A percentile compares a stretch with the other conserved stretches of the same genome.
phyloP scores from a whole-genome alignment of 129 eudicot genomes.

The Kitagawia praeruptora region DNA sequence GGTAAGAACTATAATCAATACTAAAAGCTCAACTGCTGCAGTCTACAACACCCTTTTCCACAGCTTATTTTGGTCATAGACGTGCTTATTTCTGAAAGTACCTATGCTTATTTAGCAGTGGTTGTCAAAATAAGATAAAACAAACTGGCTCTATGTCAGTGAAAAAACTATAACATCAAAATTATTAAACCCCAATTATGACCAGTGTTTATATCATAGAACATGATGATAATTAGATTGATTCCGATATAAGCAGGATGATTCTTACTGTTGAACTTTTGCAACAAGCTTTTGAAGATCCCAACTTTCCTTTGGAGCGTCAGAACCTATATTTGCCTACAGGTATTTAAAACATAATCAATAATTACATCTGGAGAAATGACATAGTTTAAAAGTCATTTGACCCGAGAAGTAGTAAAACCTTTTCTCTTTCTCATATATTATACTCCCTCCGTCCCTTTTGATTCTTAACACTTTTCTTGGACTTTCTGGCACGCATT shows the following conservation, averaged over 20 bases:
- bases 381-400: not conserved
- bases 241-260: conserved; percentile 12
- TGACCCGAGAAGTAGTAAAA: not conserved
- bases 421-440: not conserved
- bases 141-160: not conserved
- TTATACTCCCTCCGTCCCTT: no score
- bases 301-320: conserved; percentile 95
- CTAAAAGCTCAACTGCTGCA: not conserved
- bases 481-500: no score
- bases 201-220: not conserved
- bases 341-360: conserved; percentile 1
- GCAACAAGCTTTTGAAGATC: conserved; percentile 85
- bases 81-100: not conserved
- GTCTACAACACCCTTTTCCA: not conserved
- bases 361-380: conserved; percentile 4
- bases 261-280: conserved; percentile 79
- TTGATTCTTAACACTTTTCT: no score
- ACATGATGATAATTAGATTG: not conserved
- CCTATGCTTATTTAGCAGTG: not conserved
- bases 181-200: not conserved
- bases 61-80: not conserved
- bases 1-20: not conserved
- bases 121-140: not conserved
- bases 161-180: not conserved
- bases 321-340: conserved; percentile 95